phyloP scores from a whole-genome alignment of 306 rosid genomes.

The Cicer judaicum region DNA sequence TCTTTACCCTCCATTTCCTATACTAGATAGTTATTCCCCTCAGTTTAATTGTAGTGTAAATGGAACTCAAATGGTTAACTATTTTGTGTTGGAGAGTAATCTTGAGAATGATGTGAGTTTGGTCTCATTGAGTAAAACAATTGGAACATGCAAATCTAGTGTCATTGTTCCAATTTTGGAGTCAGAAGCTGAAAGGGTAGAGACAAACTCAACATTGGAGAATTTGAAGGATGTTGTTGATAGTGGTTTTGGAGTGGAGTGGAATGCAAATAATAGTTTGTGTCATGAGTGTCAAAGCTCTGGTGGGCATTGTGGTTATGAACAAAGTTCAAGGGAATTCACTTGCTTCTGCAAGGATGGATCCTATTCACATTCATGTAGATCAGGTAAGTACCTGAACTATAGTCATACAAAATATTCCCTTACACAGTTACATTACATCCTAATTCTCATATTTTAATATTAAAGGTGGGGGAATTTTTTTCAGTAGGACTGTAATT shows the following conservation, averaged over 20 bases:
- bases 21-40: not conserved
- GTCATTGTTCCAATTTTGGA: slow-evolving; percentile 46
- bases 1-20: not conserved
- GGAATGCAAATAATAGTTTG: slow-evolving; percentile 52
- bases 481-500: no score
- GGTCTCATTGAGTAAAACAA: not conserved
- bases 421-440: no score
- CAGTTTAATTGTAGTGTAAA: slow-evolving; percentile 50
- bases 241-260: slow-evolving; percentile 54
- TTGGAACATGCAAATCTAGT: slow-evolving; percentile 39
- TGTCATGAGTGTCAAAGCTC: slow-evolving; percentile 53
- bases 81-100: slow-evolving; percentile 24
- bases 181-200: slow-evolving; percentile 36
- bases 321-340: slow-evolving; percentile 44
- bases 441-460: no score
- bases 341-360: slow-evolving; percentile 61
- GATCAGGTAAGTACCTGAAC: slow-evolving; percentile 38
- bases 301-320: slow-evolving; percentile 60
- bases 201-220: not conserved
- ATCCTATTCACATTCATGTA: slow-evolving; percentile 44
- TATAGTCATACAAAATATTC: no score
- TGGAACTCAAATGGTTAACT: slow-evolving; percentile 28
- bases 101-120: not conserved
- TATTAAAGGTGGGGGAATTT: no score
- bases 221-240: slow-evolving; percentile 46